Percentiles rank a stretch among this genome's conserved stretches.
Evolutionary conservation across 2,329 filamentous ascomycete genomes (phyloP).

Genomic region (Penicillium sp.): DNA sequence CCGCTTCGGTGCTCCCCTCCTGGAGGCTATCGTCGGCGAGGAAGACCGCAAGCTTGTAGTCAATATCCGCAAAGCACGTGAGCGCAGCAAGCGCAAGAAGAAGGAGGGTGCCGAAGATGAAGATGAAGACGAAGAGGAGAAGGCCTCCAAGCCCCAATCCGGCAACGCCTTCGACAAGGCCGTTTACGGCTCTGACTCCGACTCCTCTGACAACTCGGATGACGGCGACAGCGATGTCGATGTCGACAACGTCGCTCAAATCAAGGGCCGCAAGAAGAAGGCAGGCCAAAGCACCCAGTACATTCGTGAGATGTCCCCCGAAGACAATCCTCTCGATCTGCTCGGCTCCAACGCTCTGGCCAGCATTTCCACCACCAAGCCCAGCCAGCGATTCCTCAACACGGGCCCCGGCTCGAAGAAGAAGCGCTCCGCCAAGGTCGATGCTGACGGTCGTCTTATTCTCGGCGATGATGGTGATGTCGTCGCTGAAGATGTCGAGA

Average conservation of each 20-base stretch:
- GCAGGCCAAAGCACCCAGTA: constrained; percentile 61
- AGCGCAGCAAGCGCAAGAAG: constrained; percentile 87
- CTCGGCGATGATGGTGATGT: constrained; percentile 35
- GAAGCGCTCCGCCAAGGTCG: constrained; percentile 43
- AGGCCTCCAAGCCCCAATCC: constrained; percentile 56
- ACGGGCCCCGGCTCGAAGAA: constrained; percentile 37
- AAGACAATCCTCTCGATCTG: constrained; percentile 91
- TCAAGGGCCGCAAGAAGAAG: constrained; percentile 44
- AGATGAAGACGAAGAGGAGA: constrained; percentile 52
- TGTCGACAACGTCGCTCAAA: constrained; percentile 37
- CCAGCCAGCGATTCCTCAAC: constrained; percentile 50
- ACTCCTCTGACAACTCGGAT: constrained; percentile 60
- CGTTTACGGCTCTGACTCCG: constrained; percentile 75
- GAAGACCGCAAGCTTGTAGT: constrained; percentile 83
- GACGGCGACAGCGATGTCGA: constrained; percentile 53
- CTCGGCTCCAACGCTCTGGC: constrained; percentile 85
- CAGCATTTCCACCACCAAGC: constrained; percentile 89
- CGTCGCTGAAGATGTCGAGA: constrained; percentile 35
- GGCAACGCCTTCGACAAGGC: constrained; percentile 94
- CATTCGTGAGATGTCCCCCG: constrained; percentile 76
- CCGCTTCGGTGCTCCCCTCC: constrained; percentile 77
- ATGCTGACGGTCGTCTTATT: constrained; percentile 46
- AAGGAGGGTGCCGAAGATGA: constrained; percentile 61
- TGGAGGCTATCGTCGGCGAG: constrained; percentile 80
- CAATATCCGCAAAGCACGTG: constrained; percentile 94